A percentile compares a stretch with the other conserved stretches of the same genome.
phyloP scores from a whole-genome alignment of 202 grass and related monocot species.

The Carex arenaria region DNA sequence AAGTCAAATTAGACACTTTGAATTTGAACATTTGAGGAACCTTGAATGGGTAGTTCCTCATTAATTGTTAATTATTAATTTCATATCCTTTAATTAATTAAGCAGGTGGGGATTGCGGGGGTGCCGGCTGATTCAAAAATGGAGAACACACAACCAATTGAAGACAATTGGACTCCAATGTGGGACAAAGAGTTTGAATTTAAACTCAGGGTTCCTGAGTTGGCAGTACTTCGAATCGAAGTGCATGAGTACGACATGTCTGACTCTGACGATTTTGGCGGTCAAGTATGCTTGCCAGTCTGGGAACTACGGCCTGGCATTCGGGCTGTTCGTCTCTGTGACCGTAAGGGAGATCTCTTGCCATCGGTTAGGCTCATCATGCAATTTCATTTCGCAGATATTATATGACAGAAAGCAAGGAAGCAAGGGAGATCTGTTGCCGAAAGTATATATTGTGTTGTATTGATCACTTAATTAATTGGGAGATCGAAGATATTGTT shows the following conservation, averaged over 20 bases:
- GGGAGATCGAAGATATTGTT: too few relatives aligned
- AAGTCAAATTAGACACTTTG: too few relatives aligned
- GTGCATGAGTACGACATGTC: slow-evolving; percentile 72
- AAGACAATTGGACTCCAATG: slow-evolving; percentile 62
- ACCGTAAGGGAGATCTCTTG: slow-evolving; percentile 29
- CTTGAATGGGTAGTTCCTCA: background rate
- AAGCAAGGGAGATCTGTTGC: too few relatives aligned
- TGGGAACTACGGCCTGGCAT: slow-evolving; percentile 66
- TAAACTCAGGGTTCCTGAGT: slow-evolving; percentile 48
- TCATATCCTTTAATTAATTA: background rate
- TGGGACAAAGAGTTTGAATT: slow-evolving; percentile 72
- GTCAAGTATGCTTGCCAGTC: slow-evolving; percentile 66
- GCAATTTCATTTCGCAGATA: slow-evolving; percentile 42
- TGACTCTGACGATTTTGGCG: slow-evolving; percentile 64
- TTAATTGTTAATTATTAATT: too few relatives aligned
- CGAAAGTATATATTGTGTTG: too few relatives aligned
- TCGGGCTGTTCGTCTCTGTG: slow-evolving; percentile 42
- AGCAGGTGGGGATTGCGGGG: slow-evolving; percentile 65
- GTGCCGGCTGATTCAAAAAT: slow-evolving; percentile 50
- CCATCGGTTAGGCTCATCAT: slow-evolving; percentile 73
- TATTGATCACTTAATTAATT: too few relatives aligned
- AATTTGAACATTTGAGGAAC: background rate
- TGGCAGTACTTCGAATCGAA: slow-evolving; percentile 70
- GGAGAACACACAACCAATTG: slow-evolving; percentile 36
- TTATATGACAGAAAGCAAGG: too few relatives aligned